phyloP scores from a whole-genome alignment of 345 rosid genomes.

The Adansonia digitata region DNA sequence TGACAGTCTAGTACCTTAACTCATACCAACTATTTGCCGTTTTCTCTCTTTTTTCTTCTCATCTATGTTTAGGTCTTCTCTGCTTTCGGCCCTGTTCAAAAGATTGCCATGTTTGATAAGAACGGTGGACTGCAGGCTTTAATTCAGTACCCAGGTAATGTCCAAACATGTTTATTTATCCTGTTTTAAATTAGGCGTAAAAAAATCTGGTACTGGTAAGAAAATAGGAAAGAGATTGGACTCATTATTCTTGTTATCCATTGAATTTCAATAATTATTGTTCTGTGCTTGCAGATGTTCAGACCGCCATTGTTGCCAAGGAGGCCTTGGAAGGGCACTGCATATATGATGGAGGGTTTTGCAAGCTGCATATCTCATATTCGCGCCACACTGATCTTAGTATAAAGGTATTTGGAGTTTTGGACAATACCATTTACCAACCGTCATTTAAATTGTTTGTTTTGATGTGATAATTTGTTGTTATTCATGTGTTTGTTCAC shows the following conservation, averaged over 20 bases:
- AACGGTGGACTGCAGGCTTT: constrained; percentile 91
- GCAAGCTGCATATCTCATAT: constrained; percentile 92
- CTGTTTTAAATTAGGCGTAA: not conserved
- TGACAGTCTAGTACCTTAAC: not conserved
- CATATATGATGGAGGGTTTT: constrained; percentile 93
- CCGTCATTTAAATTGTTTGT: not conserved
- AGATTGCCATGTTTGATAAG: constrained; percentile 99
- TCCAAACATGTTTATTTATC: not conserved
- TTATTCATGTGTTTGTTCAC: not conserved
- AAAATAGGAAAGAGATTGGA: not conserved
- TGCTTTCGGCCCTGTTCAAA: constrained; percentile 88
- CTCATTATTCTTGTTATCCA: not conserved
- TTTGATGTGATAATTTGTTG: not conserved
- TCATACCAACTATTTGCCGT: not conserved
- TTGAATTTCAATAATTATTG: constrained; percentile 2
- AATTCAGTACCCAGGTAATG: constrained; percentile 72
- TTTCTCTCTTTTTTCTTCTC: not conserved
- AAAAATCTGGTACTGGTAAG: not conserved
- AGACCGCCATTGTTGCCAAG: constrained; percentile 88
- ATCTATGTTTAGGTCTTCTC: constrained; percentile 57
- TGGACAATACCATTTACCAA: not conserved
- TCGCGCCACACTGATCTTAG: constrained; percentile 95
- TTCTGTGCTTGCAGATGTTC: constrained; percentile 65
- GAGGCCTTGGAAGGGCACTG: constrained; percentile 98
- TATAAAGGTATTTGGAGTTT: constrained; percentile 56